These are phyloP conservation scores for Colletotrichum sp. DNA, from an alignment of 2,329 filamentous ascomycete species.

Conservation along the genomic window DNA sequence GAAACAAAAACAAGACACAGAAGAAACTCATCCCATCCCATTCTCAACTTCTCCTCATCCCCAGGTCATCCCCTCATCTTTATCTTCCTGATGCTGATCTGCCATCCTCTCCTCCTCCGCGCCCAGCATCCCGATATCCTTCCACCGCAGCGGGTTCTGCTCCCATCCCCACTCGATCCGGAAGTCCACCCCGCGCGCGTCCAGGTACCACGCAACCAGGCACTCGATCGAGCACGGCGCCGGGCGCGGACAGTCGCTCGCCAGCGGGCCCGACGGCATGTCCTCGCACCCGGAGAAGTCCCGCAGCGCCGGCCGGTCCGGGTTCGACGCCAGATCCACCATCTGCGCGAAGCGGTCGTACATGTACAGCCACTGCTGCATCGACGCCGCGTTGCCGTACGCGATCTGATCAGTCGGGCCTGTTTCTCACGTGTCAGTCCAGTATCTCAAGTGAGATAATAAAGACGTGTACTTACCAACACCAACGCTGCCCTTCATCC, in stretches of 20 bases:
- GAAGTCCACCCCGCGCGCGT: constrained; percentile 18
- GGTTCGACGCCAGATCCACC: constrained; percentile 16
- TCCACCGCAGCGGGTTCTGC: neutral
- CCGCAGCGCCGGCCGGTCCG: constrained; percentile 4
- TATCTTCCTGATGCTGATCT: neutral
- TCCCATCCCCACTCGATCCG: constrained; percentile 21
- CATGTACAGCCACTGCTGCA: constrained; percentile 22
- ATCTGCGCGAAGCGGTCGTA: constrained; percentile 17
- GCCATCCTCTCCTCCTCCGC: constrained; percentile 12
- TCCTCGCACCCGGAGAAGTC: constrained; percentile 22
- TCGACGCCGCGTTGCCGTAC: constrained; percentile 20
- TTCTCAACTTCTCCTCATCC: neutral
- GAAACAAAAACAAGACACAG: neutral
- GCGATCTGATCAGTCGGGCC: constrained; percentile 21
- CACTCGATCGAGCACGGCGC: constrained; percentile 23
- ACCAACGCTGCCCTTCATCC: constrained; percentile 14
- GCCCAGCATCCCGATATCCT: neutral
- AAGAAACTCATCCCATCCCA: neutral
- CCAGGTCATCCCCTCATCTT: constrained; percentile 8
- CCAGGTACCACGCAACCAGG: constrained; percentile 19
- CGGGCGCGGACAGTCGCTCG: constrained; percentile 13
- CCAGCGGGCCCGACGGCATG: constrained; percentile 8
- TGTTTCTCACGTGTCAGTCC: neutral
- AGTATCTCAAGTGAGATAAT: too few species aligned
- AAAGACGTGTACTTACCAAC: neutral